Conservation (phyloP, 257 asterid species). For the Plantago elongata region DNA sequence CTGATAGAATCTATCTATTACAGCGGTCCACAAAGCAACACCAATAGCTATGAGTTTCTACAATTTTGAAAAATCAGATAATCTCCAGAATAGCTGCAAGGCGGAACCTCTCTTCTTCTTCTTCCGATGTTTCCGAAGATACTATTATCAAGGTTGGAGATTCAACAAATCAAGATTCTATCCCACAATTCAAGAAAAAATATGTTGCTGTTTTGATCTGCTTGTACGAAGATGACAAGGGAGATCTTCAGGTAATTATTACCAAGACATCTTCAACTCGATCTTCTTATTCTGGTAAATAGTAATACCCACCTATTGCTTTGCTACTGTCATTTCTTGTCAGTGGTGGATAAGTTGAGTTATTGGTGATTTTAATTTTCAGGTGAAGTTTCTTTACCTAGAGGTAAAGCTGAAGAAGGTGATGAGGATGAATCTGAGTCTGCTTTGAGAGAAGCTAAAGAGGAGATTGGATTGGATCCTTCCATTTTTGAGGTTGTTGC, state of each 20-base stretch:
- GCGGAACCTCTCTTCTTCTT: too few relatives aligned
- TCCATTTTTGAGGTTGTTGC: conserved; percentile 56
- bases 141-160: neutral
- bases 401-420: conserved; percentile 70
- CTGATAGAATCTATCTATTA: too few relatives aligned
- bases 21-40: too few relatives aligned
- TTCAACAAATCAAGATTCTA: conserved; percentile 13
- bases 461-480: conserved; percentile 88
- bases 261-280: conserved; percentile 64
- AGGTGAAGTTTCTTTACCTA: conserved; percentile 94
- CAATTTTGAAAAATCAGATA: too few relatives aligned
- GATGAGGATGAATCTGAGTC: conserved; percentile 53
- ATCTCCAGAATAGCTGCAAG: too few relatives aligned
- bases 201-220: conserved; percentile 72
- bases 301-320: too few relatives aligned
- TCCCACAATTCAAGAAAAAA: conserved; percentile 14
- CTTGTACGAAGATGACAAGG: conserved; percentile 50
- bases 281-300: conserved; percentile 64
- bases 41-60: too few relatives aligned
- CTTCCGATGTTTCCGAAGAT: neutral
- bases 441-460: conserved; percentile 85
- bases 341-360: too few relatives aligned
- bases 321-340: neutral
- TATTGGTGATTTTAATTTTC: conserved; percentile 14
- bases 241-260: conserved; percentile 66